Percentiles rank a stretch among this genome's conserved stretches.
These are phyloP conservation scores for Microdochium nivale DNA, from an alignment of 2,329 filamentous ascomycete genomes.

Conservation along the genomic window DNA sequence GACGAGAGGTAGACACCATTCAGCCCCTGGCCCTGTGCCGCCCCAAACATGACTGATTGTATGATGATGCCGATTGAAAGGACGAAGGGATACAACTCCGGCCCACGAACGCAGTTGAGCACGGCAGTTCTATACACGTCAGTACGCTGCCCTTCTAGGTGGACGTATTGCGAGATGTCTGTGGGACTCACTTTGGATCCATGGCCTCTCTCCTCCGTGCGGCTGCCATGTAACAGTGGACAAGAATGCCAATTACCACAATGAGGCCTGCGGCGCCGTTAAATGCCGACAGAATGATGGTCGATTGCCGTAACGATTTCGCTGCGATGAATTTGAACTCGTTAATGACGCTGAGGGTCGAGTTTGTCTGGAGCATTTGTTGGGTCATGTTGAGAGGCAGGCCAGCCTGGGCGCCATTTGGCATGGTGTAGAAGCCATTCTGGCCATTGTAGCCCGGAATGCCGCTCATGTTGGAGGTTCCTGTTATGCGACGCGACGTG, in stretches of 20 bases:
- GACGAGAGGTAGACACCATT: constrained; percentile 34
- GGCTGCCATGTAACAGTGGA: constrained; percentile 41
- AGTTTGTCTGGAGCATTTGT: constrained; percentile 25
- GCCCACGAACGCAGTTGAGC: constrained; percentile 34
- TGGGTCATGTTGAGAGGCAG: constrained; percentile 19
- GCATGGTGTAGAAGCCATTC: constrained; percentile 7
- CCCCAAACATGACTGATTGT: constrained; percentile 49
- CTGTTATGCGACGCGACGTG: not conserved
- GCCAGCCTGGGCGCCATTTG: constrained; percentile 12
- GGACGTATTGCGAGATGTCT: not conserved
- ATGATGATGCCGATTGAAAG: constrained; percentile 47
- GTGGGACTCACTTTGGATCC: constrained; percentile 33
- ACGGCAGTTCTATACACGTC: constrained; percentile 12
- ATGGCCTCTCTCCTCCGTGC: constrained; percentile 27
- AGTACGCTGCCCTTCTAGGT: not conserved
- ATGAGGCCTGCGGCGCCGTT: constrained; percentile 50
- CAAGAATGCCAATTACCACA: constrained; percentile 47
- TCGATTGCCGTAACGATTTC: constrained; percentile 51
- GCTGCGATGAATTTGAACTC: constrained; percentile 42
- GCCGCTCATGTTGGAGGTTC: not conserved
- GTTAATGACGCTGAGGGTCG: constrained; percentile 37
- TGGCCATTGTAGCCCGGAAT: not conserved
- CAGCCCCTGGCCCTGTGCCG: constrained; percentile 47
- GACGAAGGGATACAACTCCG: constrained; percentile 46
- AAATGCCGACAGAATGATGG: constrained; percentile 52